Base-by-base conservation (phyloP, 176 grass and related monocot genomes). In the Saccharum officinarum region DNA sequence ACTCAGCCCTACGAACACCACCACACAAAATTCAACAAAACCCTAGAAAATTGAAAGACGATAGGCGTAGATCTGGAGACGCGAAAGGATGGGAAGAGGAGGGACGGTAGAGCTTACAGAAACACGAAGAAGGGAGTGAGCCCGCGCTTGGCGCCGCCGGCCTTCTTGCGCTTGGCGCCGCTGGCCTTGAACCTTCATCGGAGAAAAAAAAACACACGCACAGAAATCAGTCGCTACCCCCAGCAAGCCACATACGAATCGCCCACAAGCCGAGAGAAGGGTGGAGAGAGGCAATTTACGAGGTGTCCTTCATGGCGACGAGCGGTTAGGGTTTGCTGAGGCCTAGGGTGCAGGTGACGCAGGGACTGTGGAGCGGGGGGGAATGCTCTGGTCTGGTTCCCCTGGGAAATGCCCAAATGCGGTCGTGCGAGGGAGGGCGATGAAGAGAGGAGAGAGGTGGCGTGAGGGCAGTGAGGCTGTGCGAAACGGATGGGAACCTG, bases 81-180 rank as follows among this genome's bases (percentile, higher is more conserved):
- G 25, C 2, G 45, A 30, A n/a, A 12, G 40, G 60, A 57, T 20
- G 49, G 22, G 64, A 14, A 18, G 14, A 5, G 39, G 34, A 16
- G 34, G 20, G 67, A 16, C 4, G 9, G 36, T n/a, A 10, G 22
- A 5, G 28, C 67, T 89, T 80, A 97, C 95, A 97, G 83, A 75
- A 94, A 97, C 85, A 75, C 92, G 73, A 93, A 91, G 92, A 90
- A 93, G 26, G 92, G 82, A 4, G 86, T 86, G 62, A 85, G 77
- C n/a, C 83, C 90, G 46, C 92, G 91, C 95, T 97, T 97, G 10
- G 94, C 83, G 80, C 82, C 90, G 68, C 85, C 89, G 5, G 69
- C 92, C 71, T 75, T 75, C 71, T 75, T 75, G 23, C 71, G 71
- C 71, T 75, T 75, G 72, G 73, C 71, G 37, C 70, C 45, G 67